These are phyloP conservation scores for Cenchrus fungigraminus DNA, from an alignment of 176 grass and related monocot species.

Conservation along the genomic window DNA sequence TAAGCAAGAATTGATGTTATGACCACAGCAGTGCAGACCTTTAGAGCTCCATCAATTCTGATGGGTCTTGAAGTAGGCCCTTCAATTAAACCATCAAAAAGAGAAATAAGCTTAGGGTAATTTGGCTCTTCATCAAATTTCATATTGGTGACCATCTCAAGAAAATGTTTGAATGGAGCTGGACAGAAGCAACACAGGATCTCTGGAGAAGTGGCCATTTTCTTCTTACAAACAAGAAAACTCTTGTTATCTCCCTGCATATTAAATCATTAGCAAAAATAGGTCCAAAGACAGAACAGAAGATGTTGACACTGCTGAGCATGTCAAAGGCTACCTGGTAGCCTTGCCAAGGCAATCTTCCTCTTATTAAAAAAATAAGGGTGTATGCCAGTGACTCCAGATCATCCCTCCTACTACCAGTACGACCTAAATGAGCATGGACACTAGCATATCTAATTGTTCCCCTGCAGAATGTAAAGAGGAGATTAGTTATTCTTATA, in stretches of 20 bases:
- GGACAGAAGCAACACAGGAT: conserved; percentile 74
- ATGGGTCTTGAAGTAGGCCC: conserved; percentile 70
- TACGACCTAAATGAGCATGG: conserved; percentile 92
- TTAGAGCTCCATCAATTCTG: conserved; percentile 87
- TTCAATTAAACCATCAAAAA: conserved; percentile 83
- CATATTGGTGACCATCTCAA: conserved; percentile 82
- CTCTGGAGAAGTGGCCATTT: conserved; percentile 81
- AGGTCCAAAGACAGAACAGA: conserved; percentile 10
- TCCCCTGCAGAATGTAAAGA: conserved; percentile 61
- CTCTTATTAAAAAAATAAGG: conserved; percentile 74
- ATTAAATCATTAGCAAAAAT: conserved; percentile 34
- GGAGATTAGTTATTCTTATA: conserved; percentile 12
- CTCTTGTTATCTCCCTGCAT: conserved; percentile 88
- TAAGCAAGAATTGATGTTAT: background rate
- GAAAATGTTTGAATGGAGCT: conserved; percentile 82
- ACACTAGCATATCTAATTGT: conserved; percentile 93
- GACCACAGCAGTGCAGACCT: conserved; percentile 52
- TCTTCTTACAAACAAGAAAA: conserved; percentile 96
- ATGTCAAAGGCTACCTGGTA: conserved; percentile 72
- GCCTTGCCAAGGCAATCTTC: conserved; percentile 86
- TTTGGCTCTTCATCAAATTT: conserved; percentile 94
- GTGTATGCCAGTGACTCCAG: conserved; percentile 93
- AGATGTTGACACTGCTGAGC: conserved; percentile 14
- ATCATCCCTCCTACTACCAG: conserved; percentile 88
- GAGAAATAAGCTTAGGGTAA: conserved; percentile 74